Evolutionary conservation across 139 green algal species (phyloP), one percentile per base, ranked within the genome.

Genomic region (Chlorella sp.): DNA sequence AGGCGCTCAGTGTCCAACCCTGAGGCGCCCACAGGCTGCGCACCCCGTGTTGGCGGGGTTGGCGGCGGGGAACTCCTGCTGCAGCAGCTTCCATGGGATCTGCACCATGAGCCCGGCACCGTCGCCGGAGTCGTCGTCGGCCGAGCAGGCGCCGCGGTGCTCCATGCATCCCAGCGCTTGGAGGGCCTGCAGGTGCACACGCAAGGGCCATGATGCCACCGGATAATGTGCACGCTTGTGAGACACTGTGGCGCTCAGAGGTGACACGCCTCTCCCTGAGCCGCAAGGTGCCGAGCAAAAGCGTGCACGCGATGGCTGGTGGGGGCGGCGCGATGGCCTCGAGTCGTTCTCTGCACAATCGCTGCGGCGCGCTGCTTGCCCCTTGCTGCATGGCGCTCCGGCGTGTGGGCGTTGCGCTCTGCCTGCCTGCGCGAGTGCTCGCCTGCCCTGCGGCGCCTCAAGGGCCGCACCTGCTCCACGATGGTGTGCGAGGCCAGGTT

Each of bases 161-260:
- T 99, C 96, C 96, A 99, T 99, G 86, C 96, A 99, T 1, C 92
- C 93, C 35, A 99, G 86, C 2, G 93, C 96, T 0, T 70, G 86
- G 26, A 98, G 80, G 0, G 94, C 94, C 92, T 98, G 82, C 34
- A n/a, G n/a, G n/a, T n/a, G 67, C 0, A 42, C 14, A 73, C 27
- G 10, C 14, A 72, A 2, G 51, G 5, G 42, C 5, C 4, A 23
- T 36, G 42, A 55, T 24, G 14, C 29, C 23, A 24, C 6, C 51
- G 51, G 51, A 24, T 55, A 14, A 55, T 6, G 10, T 24, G 42
- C 42, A 24, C 10, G 42, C 42, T 55, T 6, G 6, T 55, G 42
- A 55, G 14, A 6, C 14, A 14, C 6, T 55, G 42, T 55, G 42
- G 42, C 6, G 6, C 3, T 62, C 51, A 62, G 51, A 24, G 3